Conservation (phyloP, 148 eudicot genomes). For the Selenicereus undatus region DNA sequence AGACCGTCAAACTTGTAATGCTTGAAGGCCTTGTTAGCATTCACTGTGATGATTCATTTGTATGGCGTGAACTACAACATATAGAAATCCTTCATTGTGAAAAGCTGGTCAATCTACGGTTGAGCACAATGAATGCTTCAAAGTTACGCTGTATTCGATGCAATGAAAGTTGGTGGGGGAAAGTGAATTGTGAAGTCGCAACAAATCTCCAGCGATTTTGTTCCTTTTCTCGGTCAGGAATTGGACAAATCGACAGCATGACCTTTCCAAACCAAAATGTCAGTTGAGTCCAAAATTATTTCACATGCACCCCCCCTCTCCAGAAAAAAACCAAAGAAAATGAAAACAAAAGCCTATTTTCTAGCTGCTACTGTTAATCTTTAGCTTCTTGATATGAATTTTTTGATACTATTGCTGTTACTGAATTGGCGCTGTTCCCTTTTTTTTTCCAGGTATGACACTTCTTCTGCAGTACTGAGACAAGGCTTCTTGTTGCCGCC, state of each 20-base stretch:
- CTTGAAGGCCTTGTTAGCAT: constrained; percentile 13
- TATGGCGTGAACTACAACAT: constrained; percentile 11
- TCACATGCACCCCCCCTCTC: no score
- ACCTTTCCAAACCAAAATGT: no score
- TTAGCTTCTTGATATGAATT: no score
- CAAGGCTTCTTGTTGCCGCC: no score
- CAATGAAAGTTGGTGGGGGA: constrained; percentile 20
- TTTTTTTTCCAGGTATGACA: no score
- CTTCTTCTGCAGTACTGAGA: no score
- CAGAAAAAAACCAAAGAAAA: no score
- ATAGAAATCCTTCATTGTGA: constrained; percentile 16
- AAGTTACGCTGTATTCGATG: constrained; percentile 16
- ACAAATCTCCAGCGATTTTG: constrained; percentile 14
- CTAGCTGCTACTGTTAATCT: no score
- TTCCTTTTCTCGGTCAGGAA: neutral
- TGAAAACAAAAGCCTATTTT: no score
- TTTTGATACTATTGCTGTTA: no score
- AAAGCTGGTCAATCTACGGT: constrained; percentile 8
- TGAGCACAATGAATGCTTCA: constrained; percentile 10
- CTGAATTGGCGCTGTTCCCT: no score
- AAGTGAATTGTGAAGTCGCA: constrained; percentile 13
- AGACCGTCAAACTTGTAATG: constrained; percentile 11
- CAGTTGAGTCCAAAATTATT: no score
- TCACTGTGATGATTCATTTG: constrained; percentile 6
- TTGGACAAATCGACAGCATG: neutral